Evolutionary conservation across 2,329 filamentous ascomycete species (phyloP).

Genomic region (Cladorrhinum sp.): DNA sequence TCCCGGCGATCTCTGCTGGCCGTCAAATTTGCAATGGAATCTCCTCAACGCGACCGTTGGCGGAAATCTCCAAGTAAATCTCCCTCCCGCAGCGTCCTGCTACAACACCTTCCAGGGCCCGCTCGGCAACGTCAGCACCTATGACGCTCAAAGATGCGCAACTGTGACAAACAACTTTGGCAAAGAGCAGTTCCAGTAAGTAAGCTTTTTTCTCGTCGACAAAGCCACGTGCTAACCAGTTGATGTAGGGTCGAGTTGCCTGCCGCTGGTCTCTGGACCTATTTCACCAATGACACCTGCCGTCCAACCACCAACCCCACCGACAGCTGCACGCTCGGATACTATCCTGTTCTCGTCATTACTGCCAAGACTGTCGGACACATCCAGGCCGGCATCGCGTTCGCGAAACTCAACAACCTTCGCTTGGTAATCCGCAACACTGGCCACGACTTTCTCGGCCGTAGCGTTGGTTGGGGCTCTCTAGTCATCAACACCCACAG

Average conservation of each 20-base stretch:
- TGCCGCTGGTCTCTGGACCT: constrained; percentile 39
- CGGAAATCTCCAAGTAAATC: constrained; percentile 35
- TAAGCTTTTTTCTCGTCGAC: background rate
- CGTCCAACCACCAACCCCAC: constrained; percentile 34
- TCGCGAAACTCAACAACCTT: constrained; percentile 47
- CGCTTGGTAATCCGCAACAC: constrained; percentile 55
- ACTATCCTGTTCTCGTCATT: constrained; percentile 38
- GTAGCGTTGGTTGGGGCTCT: constrained; percentile 59
- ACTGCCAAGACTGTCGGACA: constrained; percentile 30
- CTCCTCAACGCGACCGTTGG: constrained; percentile 35
- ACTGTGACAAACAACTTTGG: constrained; percentile 32
- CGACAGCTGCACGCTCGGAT: constrained; percentile 38
- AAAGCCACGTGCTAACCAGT: background rate
- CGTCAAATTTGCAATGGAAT: constrained; percentile 22
- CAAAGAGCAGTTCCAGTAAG: constrained; percentile 39
- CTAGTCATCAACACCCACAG: constrained; percentile 56
- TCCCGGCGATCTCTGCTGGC: constrained; percentile 29
- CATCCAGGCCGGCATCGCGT: constrained; percentile 35
- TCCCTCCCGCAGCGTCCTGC: constrained; percentile 33
- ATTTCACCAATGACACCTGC: constrained; percentile 43
- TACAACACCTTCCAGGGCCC: constrained; percentile 39
- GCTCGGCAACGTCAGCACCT: constrained; percentile 36
- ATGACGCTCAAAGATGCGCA: constrained; percentile 35
- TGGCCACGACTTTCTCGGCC: constrained; percentile 56
- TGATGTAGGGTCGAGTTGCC: constrained; percentile 22